Conservation (phyloP, 2,329 filamentous ascomycete genomes). For the Alternaria angustiovoidea region DNA sequence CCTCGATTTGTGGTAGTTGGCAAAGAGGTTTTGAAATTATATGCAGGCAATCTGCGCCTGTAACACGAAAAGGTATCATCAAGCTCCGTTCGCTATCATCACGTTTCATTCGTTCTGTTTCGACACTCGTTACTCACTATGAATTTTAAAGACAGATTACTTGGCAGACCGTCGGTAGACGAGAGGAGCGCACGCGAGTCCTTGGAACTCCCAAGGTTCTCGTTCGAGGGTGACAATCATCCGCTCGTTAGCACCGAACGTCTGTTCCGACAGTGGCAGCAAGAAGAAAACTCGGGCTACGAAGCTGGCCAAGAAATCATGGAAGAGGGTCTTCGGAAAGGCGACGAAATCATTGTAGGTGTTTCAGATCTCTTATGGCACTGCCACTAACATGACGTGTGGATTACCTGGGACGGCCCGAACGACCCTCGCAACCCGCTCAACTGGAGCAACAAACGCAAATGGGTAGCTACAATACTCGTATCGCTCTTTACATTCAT, state of each 20-base stretch:
- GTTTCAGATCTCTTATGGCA: not conserved
- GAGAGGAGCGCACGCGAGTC: conserved; percentile 11
- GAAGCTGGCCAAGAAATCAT: conserved; percentile 15
- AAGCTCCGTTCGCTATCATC: not conserved
- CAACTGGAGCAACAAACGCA: conserved; percentile 55
- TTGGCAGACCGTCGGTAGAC: conserved; percentile 12
- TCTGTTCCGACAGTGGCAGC: conserved; percentile 26
- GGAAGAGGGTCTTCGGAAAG: conserved; percentile 6
- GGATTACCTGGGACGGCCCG: conserved; percentile 56
- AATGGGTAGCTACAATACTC: conserved; percentile 57
- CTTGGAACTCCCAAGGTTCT: conserved; percentile 26
- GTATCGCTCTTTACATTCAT: conserved; percentile 53
- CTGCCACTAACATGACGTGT: conserved; percentile 14
- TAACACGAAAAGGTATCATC: conserved; percentile 1
- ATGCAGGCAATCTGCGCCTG: not conserved
- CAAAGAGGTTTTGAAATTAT: not conserved
- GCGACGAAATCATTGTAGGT: conserved; percentile 30
- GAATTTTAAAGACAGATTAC: conserved; percentile 23
- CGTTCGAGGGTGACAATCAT: conserved; percentile 26
- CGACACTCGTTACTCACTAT: conserved; percentile 16
- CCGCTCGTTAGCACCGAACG: conserved; percentile 32
- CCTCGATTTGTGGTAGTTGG: conserved; percentile 14
- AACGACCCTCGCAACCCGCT: conserved; percentile 57
- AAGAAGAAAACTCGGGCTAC: conserved; percentile 23
- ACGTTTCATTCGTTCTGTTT: not conserved